Percentiles rank a stretch among this genome's conserved stretches.
Conservation (phyloP, 2,329 filamentous ascomycete genomes). For the Phaeosphaeriaceae sp. region DNA sequence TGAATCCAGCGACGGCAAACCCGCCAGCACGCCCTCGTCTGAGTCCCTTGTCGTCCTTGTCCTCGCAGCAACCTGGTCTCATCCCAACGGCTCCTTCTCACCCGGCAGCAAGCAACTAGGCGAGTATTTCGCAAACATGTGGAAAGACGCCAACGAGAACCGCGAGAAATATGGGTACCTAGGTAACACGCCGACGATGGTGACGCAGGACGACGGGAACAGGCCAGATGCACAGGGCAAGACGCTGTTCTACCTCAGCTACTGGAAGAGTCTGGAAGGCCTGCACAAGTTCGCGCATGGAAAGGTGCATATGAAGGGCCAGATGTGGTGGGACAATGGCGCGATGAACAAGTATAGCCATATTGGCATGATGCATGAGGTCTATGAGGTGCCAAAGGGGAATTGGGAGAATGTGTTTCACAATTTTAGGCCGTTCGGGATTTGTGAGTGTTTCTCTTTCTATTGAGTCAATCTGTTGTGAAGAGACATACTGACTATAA, state of each 20-base stretch:
- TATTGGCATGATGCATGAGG: conserved; percentile 21
- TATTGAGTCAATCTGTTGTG: not conserved
- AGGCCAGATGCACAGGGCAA: conserved; percentile 6
- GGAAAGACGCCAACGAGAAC: conserved; percentile 13
- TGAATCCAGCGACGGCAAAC: not conserved
- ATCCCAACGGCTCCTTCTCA: conserved; percentile 16
- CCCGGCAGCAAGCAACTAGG: conserved; percentile 4
- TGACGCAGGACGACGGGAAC: not conserved
- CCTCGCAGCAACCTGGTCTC: conserved; percentile 9
- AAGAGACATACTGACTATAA: not conserved
- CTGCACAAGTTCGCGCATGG: conserved; percentile 17
- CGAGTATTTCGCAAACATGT: conserved; percentile 16
- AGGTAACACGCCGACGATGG: conserved; percentile 9
- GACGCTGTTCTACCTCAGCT: conserved; percentile 15
- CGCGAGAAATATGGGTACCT: conserved; percentile 16
- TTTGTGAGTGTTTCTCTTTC: conserved; percentile 7
- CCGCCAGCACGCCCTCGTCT: not conserved
- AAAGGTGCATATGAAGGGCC: conserved; percentile 14
- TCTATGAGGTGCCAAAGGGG: conserved; percentile 17
- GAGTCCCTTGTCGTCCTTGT: conserved; percentile 15
- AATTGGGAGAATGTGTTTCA: conserved; percentile 21
- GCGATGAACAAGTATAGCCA: conserved; percentile 5
- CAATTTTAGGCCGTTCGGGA: conserved; percentile 18
- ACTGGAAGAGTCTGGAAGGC: conserved; percentile 20
- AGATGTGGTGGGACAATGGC: conserved; percentile 14